Conservation (phyloP, 352 stramenopile species). For the Phytopythium litorale region DNA sequence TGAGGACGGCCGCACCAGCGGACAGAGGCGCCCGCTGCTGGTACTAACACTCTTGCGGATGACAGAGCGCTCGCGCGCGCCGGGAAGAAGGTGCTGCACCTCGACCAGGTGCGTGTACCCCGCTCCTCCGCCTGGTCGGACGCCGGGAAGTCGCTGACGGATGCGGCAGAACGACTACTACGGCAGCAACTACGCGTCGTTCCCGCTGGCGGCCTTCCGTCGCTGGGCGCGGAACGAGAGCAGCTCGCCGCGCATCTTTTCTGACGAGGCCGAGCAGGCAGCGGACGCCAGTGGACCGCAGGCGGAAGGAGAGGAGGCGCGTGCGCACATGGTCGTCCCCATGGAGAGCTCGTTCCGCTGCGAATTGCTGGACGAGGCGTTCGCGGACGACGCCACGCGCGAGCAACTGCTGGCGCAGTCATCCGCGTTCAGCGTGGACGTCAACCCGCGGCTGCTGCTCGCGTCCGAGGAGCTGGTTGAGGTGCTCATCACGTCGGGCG, state of each 20-base stretch:
- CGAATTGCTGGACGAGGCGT: constrained; percentile 33
- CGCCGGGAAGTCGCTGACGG: no score
- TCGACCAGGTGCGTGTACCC: constrained; percentile 47
- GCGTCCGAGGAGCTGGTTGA: constrained; percentile 78
- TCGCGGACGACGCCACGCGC: constrained; percentile 31
- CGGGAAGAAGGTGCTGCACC: constrained; percentile 74
- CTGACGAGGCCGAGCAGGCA: constrained; percentile 14
- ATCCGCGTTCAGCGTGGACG: constrained; percentile 63
- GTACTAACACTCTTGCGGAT: neutral
- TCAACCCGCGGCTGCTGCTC: constrained; percentile 80
- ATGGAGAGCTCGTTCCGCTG: constrained; percentile 49
- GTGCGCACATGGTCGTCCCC: constrained; percentile 21
- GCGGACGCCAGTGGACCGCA: neutral
- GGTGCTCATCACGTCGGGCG: constrained; percentile 78
- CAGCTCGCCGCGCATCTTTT: constrained; percentile 27
- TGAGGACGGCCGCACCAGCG: constrained; percentile 14
- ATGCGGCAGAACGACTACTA: constrained; percentile 72
- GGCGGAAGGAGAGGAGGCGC: neutral
- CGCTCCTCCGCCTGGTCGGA: neutral
- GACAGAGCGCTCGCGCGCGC: constrained; percentile 53
- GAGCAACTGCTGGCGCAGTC: constrained; percentile 41
- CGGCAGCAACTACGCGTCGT: constrained; percentile 75
- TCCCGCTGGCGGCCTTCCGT: constrained; percentile 53
- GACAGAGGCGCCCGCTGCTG: neutral
- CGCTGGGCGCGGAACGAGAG: constrained; percentile 53